phyloP scores from a whole-genome alignment of 208 protist species.

The Endotrypanum monterogeii region DNA sequence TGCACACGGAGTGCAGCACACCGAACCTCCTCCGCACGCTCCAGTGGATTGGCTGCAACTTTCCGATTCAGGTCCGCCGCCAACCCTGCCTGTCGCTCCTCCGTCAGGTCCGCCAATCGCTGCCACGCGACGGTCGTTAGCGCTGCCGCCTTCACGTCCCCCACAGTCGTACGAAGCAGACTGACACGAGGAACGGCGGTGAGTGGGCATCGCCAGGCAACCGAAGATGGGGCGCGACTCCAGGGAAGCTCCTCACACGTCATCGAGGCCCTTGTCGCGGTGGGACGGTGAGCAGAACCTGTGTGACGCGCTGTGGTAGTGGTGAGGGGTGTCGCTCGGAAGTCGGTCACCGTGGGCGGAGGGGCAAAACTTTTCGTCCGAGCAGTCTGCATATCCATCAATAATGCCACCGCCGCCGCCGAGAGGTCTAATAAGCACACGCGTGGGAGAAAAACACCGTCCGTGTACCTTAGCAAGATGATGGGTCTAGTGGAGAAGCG shows the following conservation, averaged over 20 bases:
- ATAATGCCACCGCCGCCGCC: neutral
- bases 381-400: conserved; percentile 20
- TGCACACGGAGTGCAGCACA: conserved; percentile 40
- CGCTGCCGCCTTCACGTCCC: conserved; percentile 46
- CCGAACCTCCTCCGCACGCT: conserved; percentile 19
- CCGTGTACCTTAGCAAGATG: conserved; percentile 42
- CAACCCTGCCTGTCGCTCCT: conserved; percentile 28
- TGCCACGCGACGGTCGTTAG: conserved; percentile 50
- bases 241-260: conserved; percentile 30
- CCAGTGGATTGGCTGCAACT: conserved; percentile 5
- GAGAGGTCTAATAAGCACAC: conserved; percentile 9
- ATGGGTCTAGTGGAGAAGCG: conserved; percentile 12
- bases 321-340: conserved; percentile 6
- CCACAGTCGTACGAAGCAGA: conserved; percentile 30
- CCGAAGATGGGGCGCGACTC: conserved; percentile 28
- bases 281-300: conserved; percentile 14
- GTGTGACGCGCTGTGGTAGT: conserved; percentile 14
- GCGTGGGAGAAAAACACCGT: conserved; percentile 54
- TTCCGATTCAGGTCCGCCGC: conserved; percentile 27
- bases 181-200: conserved; percentile 15
- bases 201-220: conserved; percentile 28
- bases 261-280: conserved; percentile 4
- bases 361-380: conserved; percentile 25
- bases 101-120: conserved; percentile 20
- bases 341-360: conserved; percentile 14